These are phyloP conservation scores for Exophiala calicioides DNA, from an alignment of 2,329 filamentous ascomycete genomes.

Conservation along the genomic window DNA sequence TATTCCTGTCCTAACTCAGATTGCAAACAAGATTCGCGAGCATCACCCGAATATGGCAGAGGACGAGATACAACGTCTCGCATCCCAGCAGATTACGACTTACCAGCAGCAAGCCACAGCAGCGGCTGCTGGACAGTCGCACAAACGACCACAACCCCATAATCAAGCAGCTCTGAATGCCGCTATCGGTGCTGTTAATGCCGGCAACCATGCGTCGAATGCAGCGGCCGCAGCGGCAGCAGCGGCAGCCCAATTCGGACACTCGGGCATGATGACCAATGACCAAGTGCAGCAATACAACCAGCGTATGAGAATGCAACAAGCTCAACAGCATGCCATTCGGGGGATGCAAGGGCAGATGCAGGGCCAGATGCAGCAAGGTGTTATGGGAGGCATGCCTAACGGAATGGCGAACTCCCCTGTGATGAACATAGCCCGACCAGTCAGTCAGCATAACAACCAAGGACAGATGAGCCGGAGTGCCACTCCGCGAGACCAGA, in stretches of 20 bases:
- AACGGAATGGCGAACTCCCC: conserved; percentile 42
- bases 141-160: conserved; percentile 37
- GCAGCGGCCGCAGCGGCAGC: conserved; percentile 31
- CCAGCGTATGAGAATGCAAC: conserved; percentile 56
- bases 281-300: conserved; percentile 54
- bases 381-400: conserved; percentile 35
- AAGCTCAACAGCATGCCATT: conserved; percentile 42
- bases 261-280: conserved; percentile 45
- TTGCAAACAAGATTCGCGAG: conserved; percentile 54
- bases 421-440: conserved; percentile 45
- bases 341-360: conserved; percentile 30
- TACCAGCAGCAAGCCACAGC: conserved; percentile 45
- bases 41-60: conserved; percentile 54
- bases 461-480: conserved; percentile 44
- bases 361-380: conserved; percentile 31
- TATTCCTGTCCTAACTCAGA: conserved; percentile 56
- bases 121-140: conserved; percentile 34
- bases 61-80: conserved; percentile 56
- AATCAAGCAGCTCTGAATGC: conserved; percentile 56
- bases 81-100: conserved; percentile 51
- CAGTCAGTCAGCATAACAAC: conserved; percentile 30
- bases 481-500: conserved; percentile 49
- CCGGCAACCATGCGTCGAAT: conserved; percentile 43
- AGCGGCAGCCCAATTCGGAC: conserved; percentile 27
- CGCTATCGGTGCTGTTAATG: conserved; percentile 47